A percentile compares a stretch with the other conserved stretches of the same genome.
Evolutionary conservation across 805 yeast genomes (phyloP).

Genomic region (Myxozyma monticola): DNA sequence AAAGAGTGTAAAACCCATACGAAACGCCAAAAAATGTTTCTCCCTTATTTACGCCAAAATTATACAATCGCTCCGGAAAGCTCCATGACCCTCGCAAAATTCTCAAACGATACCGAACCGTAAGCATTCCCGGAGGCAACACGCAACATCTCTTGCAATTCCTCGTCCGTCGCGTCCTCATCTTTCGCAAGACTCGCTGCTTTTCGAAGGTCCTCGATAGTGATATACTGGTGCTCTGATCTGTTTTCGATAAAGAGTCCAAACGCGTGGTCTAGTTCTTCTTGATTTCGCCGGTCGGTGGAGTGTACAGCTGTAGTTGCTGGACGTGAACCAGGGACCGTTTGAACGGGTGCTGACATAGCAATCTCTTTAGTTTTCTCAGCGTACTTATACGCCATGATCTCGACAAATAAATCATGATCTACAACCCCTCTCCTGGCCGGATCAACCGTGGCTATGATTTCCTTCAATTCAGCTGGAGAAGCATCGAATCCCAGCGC

Average conservation of each 20-base stretch:
- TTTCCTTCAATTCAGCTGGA: constrained; percentile 21
- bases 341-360: no score
- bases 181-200: constrained; percentile 36
- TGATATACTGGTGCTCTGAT: constrained; percentile 27
- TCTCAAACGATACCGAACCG: constrained; percentile 26
- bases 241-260: constrained; percentile 18
- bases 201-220: constrained; percentile 33
- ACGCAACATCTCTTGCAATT: constrained; percentile 38
- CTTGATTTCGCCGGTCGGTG: background rate
- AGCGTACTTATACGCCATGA: constrained; percentile 22
- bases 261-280: constrained; percentile 24
- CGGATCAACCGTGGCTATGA: constrained; percentile 18
- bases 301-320: background rate
- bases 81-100: constrained; percentile 35
- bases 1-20: no score
- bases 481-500: constrained; percentile 34
- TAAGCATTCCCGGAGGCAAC: constrained; percentile 30
- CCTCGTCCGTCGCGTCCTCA: constrained; percentile 31
- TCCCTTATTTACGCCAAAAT: no score
- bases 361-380: constrained; percentile 8
- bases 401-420: constrained; percentile 36
- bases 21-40: no score
- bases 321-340: no score
- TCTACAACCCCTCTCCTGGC: constrained; percentile 35
- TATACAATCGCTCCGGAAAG: constrained; percentile 26